Evolutionary conservation across 257 asterid species (phyloP), one percentile per base, ranked within the genome.

Genomic region (Misopates orontium): DNA sequence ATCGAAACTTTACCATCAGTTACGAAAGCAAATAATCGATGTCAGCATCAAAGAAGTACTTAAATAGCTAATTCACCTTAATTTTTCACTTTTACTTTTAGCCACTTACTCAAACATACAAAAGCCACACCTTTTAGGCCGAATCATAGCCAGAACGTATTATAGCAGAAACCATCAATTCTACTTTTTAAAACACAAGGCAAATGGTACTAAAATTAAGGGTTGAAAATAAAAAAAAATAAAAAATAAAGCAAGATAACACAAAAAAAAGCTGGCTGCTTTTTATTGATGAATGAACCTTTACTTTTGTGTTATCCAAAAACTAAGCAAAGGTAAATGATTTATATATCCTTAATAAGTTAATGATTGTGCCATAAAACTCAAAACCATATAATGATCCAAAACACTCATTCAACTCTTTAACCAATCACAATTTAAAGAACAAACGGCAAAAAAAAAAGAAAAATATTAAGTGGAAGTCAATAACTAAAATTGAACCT

Each of bases 241-340:
- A 28, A 4, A 23, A 54, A 28, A 20, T 15, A 54, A 54, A 12
- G 32, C 23, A 14, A 12, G 31, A 25, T 15, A 28, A 10, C 31
- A 56, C 11, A 58, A 22, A 67, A 28, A 59, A 70, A 59, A 55
- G 73, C 25, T 56, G 60, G 14, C 60, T 11, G 23, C 54, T 47
- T 28, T 70, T 16, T 54, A 61, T n/a, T 58, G 50, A 60, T 16
- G 31, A 67, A 2, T 23, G 45, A 3, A 17, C 20, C 47, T 17
- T 56, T 28, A 32, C 45, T 9, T 48, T 36, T 31, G 64, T 25
- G 45, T 31, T 61, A 54, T 71, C 66, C 67, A 50, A 40, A 59
- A 76, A 71, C 69, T 42, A 72, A 67, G 49, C 72, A 62, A 73
- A 32, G 40, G 17, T 40, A 22, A 21, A 18, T 7, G 56, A 24